Evolutionary conservation across 1,284 basidiomycete genomes (phyloP), one percentile per base, ranked within the genome.

Genomic region (Termitomyces sp.): DNA sequence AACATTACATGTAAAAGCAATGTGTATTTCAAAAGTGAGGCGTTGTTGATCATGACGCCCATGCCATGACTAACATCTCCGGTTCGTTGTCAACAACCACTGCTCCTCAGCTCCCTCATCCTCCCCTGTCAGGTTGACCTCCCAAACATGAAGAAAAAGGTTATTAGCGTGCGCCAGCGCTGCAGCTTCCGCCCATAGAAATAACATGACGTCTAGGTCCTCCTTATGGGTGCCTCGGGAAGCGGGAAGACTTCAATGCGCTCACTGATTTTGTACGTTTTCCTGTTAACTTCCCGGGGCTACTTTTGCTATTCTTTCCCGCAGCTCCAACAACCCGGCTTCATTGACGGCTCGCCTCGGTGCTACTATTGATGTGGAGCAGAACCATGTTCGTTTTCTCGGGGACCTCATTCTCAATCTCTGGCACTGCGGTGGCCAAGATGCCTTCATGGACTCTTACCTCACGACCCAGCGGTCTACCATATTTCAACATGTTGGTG

Each of bases 381-480:
- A 95, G 66, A 96, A 95, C 59, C 93, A 97, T 64, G 92, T 99
- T 56, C 91, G 94, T 41, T 97, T 99, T 70, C 83, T 99, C 18
- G 94, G 93, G 16, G 91, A 94, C 68, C 84, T 97, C 62, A 84
- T 91, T 63, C 80, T 95, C 70, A 96, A 97, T 66, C 80, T 99
- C 11, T 98, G 96, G 95, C 97, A 99, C 71, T 98, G 96, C 62
- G 96, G 96, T 44, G 96, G 96, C 3, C 97, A 99, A 73, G 93
- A 97, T 64, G 84, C 92, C 13, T 99, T 97, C 77, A 94, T 98
- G 84, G 94, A 97, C 69, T 91, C 88, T 44, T 99, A 97, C 71
- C 85, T 98, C 57, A 86, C 87, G 35, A 84, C 88, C 0, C 93
- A 97, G 67, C 87, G 91, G 57, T 80, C 87, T 31, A 94, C 91